Evolutionary conservation across 495 filamentous ascomycete species (phyloP).

Genomic region (Lasiosphaeris hirsuta): DNA sequence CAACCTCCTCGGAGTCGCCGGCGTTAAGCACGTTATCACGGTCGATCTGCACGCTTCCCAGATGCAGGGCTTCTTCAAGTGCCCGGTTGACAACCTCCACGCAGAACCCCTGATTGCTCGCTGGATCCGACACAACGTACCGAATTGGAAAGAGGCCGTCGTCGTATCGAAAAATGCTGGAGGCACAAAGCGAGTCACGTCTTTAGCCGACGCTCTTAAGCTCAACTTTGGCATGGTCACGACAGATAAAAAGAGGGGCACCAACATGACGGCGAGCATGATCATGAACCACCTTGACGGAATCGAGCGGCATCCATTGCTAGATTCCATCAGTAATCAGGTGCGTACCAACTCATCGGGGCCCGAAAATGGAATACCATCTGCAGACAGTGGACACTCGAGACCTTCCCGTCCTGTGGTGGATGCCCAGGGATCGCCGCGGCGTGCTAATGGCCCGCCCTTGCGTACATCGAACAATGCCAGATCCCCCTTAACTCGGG

Average conservation of each 20-base stretch:
- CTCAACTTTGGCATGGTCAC: slow-evolving; percentile 97
- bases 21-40: slow-evolving; percentile 95
- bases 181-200: slow-evolving; percentile 95
- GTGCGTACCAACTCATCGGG: slow-evolving; percentile 30
- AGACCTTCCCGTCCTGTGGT: slow-evolving; percentile 24
- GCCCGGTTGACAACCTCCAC: slow-evolving; percentile 95
- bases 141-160: slow-evolving; percentile 84
- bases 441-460: slow-evolving; percentile 30
- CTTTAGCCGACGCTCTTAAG: slow-evolving; percentile 90
- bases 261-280: slow-evolving; percentile 68
- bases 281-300: slow-evolving; percentile 52
- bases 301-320: slow-evolving; percentile 33
- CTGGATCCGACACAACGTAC: slow-evolving; percentile 88
- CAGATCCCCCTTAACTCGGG: slow-evolving; percentile 19
- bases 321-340: slow-evolving; percentile 28
- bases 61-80: slow-evolving; percentile 99
- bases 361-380: slow-evolving; percentile 23
- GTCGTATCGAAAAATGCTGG: slow-evolving; percentile 98
- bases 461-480: slow-evolving; percentile 24
- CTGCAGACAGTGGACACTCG: slow-evolving; percentile 15
- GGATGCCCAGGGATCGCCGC: slow-evolving; percentile 42
- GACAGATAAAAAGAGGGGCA: slow-evolving; percentile 74
- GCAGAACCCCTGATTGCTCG: slow-evolving; percentile 94
- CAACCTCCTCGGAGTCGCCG: slow-evolving; percentile 87
- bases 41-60: slow-evolving; percentile 95